Conservation (phyloP, 2,329 filamentous ascomycete genomes). For the Microsporum ferrugineum region DNA sequence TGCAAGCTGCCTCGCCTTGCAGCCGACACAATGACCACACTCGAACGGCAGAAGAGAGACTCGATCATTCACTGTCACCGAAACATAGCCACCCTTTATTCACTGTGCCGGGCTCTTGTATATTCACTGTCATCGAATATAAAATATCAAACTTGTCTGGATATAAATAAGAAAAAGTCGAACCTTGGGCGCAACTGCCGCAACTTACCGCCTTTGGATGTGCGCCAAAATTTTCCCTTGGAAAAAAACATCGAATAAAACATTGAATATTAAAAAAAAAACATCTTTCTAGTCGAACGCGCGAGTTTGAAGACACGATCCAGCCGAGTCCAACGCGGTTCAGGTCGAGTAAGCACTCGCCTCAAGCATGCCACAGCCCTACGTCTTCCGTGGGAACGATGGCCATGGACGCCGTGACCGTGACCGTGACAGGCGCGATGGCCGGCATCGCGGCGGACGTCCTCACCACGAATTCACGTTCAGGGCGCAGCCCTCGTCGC, state of each 20-base stretch:
- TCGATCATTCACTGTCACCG: background rate
- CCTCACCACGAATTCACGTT: conserved; percentile 31
- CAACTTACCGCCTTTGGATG: background rate
- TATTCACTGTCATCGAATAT: background rate
- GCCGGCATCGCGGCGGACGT: background rate
- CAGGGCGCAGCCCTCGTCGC: conserved; percentile 29
- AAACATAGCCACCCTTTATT: background rate
- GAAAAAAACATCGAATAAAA: background rate
- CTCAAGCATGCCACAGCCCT: background rate
- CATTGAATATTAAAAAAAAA: background rate
- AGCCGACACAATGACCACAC: background rate
- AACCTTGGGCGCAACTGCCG: background rate
- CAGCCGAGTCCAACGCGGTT: background rate
- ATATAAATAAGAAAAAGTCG: background rate
- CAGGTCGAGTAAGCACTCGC: background rate
- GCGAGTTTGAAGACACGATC: background rate
- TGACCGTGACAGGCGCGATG: conserved; percentile 1
- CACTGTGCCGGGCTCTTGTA: background rate
- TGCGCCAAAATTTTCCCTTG: background rate
- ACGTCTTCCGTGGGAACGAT: conserved; percentile 23
- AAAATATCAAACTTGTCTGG: background rate
- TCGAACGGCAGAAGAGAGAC: background rate
- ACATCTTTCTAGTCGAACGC: background rate
- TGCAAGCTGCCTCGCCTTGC: background rate
- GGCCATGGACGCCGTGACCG: conserved; percentile 16